phyloP scores from a whole-genome alignment of 2,329 filamentous ascomycete genomes.

The Trichoderma lentiforme region DNA sequence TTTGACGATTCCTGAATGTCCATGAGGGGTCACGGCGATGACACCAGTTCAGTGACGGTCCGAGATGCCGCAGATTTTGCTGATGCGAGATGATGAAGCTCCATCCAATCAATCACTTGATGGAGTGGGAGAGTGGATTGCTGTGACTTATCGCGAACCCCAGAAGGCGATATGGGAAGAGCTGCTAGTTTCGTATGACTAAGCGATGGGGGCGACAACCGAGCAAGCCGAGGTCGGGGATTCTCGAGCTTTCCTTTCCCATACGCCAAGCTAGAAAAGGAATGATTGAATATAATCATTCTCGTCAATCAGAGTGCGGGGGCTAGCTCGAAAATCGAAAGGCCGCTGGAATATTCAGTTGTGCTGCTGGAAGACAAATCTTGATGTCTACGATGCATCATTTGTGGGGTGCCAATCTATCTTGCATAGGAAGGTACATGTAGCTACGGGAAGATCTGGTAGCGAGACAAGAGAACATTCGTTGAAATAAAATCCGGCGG shows the following conservation, averaged over 20 bases:
- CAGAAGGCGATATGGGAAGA: neutral
- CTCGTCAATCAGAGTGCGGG: neutral
- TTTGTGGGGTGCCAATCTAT: neutral
- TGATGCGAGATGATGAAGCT: neutral
- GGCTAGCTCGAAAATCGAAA: neutral
- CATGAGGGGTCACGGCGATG: constrained; percentile 11
- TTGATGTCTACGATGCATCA: neutral
- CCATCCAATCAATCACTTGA: neutral
- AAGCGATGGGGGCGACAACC: neutral
- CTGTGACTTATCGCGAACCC: neutral
- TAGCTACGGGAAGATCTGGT: neutral
- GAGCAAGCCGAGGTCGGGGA: constrained; percentile 9
- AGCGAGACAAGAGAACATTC: neutral
- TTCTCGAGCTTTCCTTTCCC: neutral
- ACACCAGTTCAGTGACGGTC: constrained; percentile 1
- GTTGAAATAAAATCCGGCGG: neutral
- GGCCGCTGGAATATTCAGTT: neutral
- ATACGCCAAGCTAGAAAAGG: neutral
- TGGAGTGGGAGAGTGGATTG: neutral
- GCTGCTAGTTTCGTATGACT: constrained; percentile 5
- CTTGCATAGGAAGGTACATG: neutral
- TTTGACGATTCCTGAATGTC: constrained; percentile 9
- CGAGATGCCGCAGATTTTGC: constrained; percentile 6
- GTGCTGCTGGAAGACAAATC: neutral
- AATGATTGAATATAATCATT: neutral